Base-by-base conservation (phyloP, 257 asterid species). In the Osmanthus fragrans region DNA sequence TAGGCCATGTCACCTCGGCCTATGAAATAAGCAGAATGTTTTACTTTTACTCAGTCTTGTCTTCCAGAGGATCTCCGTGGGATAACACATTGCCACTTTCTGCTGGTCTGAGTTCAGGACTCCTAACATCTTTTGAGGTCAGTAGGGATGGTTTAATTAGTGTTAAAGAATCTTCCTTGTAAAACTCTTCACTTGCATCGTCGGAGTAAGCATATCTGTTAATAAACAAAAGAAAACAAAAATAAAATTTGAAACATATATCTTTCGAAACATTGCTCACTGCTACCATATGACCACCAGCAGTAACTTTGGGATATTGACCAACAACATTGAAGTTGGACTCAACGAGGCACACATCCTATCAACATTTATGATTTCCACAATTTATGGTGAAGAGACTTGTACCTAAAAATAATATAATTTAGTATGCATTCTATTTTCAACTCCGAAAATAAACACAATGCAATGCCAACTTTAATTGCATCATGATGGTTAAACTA, bases 151-250 rank as follows among this genome's bases (percentile, higher is more conserved):
- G 98, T 82, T 87, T 95, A 80, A 95, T 90, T 79, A 92, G 97
- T 6, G 87, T 91, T 85, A 92, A 81, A 6, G 92, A 84, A 63
- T 88, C 88, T 7, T 92, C 97, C 88, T 78, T 88, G 81, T 95
- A 97, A 45, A 95, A 92, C 75, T 91, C 95, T 83, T 94, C 98
- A 32, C 86, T 87, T 8, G 87, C 92, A 67, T 94, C 97, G 64
- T 89, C 96, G n/a, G 96, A 91, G 85, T 95, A 95, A 69, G 99
- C 98, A 79, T 90, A 95, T 85, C 99, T 95, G 84, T 70, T 11
- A 13, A 58, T 25, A 60, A 60, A 25, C 30, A 23, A 39, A 80
- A 33, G 34, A 23, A 10, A 8, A 60, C 13, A 39, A 67, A 58
- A 16, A 60, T 2, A 25, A 25, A 7, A 39, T 56, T n/a, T 56